Conservation (phyloP, 1,284 basidiomycete species). For the Hymenochaete sp. region DNA sequence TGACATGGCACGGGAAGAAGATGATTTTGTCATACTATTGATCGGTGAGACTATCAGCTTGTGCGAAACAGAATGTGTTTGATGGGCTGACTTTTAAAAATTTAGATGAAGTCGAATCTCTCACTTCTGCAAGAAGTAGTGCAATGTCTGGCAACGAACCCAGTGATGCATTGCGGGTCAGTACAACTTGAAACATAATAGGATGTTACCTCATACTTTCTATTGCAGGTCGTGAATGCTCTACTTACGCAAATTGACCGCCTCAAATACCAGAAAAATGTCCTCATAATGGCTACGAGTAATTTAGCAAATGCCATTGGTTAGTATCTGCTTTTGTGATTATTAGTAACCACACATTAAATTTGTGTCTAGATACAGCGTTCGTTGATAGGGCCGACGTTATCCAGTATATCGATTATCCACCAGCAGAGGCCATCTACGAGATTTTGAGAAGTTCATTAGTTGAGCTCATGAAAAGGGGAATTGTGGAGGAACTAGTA, state of each 20-base stretch:
- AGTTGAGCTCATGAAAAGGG: conserved; percentile 67
- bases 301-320: conserved; percentile 94
- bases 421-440: conserved; percentile 85
- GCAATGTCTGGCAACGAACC: conserved; percentile 93
- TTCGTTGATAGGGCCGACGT: conserved; percentile 98
- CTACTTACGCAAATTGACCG: conserved; percentile 96
- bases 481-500: conserved; percentile 58
- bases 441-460: conserved; percentile 86
- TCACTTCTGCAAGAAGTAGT: conserved; percentile 91
- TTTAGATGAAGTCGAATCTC: conserved; percentile 90
- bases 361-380: conserved; percentile 61
- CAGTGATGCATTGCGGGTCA: conserved; percentile 75
- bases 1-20: conserved; percentile 84
- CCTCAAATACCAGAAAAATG: conserved; percentile 86
- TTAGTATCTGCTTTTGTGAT: conserved; percentile 32
- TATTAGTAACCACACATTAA: background rate
- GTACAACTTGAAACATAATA: background rate
- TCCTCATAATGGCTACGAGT: conserved; percentile 93
- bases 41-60: conserved; percentile 57
- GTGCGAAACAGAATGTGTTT: background rate
- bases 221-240: conserved; percentile 88
- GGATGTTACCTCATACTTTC: background rate
- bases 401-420: conserved; percentile 88
- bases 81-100: background rate
- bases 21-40: conserved; percentile 87